These are phyloP conservation scores for Fusarium dimerum DNA, from an alignment of 2,329 filamentous ascomycete genomes.

Conservation along the genomic window DNA sequence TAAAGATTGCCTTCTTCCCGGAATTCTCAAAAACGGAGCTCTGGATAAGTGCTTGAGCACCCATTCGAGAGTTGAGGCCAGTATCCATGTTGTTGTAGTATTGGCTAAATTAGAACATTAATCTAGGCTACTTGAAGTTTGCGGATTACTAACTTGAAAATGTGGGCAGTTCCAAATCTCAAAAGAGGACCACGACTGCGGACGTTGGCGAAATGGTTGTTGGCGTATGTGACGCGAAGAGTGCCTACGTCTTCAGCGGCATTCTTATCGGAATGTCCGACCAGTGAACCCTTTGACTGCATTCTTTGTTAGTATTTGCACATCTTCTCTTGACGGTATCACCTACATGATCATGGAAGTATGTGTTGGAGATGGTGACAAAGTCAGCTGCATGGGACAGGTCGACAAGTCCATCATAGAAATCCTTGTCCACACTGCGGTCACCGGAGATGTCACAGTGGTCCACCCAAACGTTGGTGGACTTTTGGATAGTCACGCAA, in stretches of 20 bases:
- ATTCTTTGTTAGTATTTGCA: not conserved
- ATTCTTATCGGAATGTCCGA: slow-evolving; percentile 63
- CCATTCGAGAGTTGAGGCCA: slow-evolving; percentile 26
- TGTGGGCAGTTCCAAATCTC: slow-evolving; percentile 63
- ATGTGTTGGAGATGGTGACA: slow-evolving; percentile 44
- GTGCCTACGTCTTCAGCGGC: slow-evolving; percentile 57
- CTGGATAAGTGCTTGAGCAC: slow-evolving; percentile 24
- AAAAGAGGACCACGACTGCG: slow-evolving; percentile 60
- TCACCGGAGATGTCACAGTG: slow-evolving; percentile 44
- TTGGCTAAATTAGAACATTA: not conserved
- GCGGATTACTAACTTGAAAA: slow-evolving; percentile 29
- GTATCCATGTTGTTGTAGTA: slow-evolving; percentile 29
- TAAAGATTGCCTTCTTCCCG: slow-evolving; percentile 28
- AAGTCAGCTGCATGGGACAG: slow-evolving; percentile 45
- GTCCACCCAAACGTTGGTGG: slow-evolving; percentile 51
- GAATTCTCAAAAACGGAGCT: slow-evolving; percentile 25
- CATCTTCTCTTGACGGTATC: not conserved
- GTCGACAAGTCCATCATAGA: slow-evolving; percentile 46
- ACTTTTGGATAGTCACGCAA: slow-evolving; percentile 49
- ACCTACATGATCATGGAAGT: slow-evolving; percentile 43
- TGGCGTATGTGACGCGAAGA: slow-evolving; percentile 59
- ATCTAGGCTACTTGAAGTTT: too few species aligned
- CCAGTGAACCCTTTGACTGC: slow-evolving; percentile 55
- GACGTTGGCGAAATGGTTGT: slow-evolving; percentile 62
- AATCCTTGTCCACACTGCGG: slow-evolving; percentile 42